phyloP scores from a whole-genome alignment of 2,329 filamentous ascomycete species.

The Cladosporium oxysporum region DNA sequence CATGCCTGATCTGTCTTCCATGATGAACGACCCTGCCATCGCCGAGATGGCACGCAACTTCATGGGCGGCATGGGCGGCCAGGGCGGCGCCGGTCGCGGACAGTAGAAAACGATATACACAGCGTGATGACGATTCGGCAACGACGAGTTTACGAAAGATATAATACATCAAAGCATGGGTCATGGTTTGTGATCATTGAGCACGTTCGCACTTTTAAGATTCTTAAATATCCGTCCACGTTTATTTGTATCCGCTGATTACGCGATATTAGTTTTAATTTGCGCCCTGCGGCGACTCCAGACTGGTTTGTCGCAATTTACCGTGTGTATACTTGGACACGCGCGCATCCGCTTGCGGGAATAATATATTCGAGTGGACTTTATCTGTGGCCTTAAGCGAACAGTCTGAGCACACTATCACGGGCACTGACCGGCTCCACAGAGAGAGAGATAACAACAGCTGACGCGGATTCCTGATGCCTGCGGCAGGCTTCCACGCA shows the following conservation, averaged over 20 bases:
- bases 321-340: neutral
- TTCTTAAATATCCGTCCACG: neutral
- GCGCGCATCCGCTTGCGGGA: neutral
- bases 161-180: constrained; percentile 1
- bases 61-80: constrained; percentile 61
- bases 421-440: neutral
- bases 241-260: neutral
- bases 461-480: neutral
- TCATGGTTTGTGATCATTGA: neutral
- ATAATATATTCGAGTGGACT: neutral
- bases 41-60: constrained; percentile 81
- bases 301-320: neutral
- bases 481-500: neutral
- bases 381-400: neutral
- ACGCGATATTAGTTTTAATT: neutral
- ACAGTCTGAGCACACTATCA: neutral
- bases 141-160: constrained; percentile 4
- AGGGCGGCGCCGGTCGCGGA: constrained; percentile 31
- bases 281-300: neutral
- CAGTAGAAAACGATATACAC: constrained; percentile 7
- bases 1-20: constrained; percentile 79
- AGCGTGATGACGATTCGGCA: neutral
- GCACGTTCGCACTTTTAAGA: neutral
- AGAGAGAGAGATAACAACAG: neutral
- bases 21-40: constrained; percentile 92